Conservation (phyloP, 768 basidiomycete species). For the Lactarius psammicola region DNA sequence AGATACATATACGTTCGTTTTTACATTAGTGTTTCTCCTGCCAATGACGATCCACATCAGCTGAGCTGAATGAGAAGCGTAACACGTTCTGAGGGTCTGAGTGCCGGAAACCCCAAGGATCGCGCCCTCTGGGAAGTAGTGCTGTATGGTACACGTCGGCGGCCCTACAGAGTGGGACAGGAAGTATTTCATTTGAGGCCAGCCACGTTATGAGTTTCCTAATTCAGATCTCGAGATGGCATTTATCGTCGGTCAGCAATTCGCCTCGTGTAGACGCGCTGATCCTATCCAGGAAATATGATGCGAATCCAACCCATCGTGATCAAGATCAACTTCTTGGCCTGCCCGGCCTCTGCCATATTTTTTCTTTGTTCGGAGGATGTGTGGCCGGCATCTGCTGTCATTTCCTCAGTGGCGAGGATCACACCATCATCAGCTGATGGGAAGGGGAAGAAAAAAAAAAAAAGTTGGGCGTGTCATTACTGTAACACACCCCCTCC, state of each 20-base stretch:
- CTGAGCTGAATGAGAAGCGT: slow-evolving; percentile 6
- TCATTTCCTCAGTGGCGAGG: background rate
- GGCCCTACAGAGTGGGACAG: background rate
- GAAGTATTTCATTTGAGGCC: background rate
- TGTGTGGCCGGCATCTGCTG: slow-evolving; percentile 5
- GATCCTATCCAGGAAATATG: slow-evolving; percentile 21
- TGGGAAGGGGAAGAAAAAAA: background rate
- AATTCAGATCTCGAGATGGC: background rate
- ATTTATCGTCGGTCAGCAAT: slow-evolving; percentile 22
- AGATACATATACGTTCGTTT: slow-evolving; percentile 16
- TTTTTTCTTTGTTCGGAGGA: background rate
- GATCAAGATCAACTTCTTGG: slow-evolving; percentile 12
- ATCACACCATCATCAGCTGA: slow-evolving; percentile 1
- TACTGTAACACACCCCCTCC: background rate
- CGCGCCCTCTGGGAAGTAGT: background rate
- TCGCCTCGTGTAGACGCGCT: slow-evolving; percentile 12
- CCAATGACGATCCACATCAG: slow-evolving; percentile 19
- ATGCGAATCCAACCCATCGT: slow-evolving; percentile 21
- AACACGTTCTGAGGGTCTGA: background rate
- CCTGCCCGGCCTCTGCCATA: background rate
- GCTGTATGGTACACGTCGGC: slow-evolving; percentile 1
- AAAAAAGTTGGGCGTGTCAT: background rate
- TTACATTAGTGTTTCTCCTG: slow-evolving; percentile 16
- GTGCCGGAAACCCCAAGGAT: background rate
- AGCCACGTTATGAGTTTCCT: slow-evolving; percentile 2